phyloP scores from a whole-genome alignment of 2,329 filamentous ascomycete species.

The Neofusicoccum laricinum region DNA sequence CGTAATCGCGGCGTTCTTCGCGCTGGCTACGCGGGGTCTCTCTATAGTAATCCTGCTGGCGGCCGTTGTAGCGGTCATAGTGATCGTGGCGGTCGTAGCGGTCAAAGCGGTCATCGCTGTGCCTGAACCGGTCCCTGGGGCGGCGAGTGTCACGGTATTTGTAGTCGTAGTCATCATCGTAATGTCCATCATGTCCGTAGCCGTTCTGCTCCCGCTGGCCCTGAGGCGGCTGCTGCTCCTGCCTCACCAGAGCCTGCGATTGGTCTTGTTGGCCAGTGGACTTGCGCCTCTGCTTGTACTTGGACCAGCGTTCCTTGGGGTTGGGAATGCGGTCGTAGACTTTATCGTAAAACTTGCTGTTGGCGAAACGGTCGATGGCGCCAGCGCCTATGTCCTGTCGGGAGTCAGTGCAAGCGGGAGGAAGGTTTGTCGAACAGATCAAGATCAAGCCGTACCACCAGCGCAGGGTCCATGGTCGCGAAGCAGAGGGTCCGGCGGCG shows the following conservation, averaged over 20 bases:
- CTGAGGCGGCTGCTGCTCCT: not conserved
- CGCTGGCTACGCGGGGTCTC: not conserved
- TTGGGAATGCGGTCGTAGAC: conserved; percentile 10
- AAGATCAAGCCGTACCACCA: not conserved
- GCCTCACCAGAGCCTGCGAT: not conserved
- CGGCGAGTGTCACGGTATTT: not conserved
- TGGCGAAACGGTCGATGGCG: conserved; percentile 8
- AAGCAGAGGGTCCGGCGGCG: not conserved
- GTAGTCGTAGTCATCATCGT: not conserved
- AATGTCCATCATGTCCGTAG: not conserved
- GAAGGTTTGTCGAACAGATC: not conserved
- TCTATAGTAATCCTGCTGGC: not conserved
- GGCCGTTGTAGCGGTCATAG: not conserved
- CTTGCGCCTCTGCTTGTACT: conserved; percentile 11
- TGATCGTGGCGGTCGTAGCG: not conserved
- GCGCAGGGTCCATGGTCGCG: not conserved
- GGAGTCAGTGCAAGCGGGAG: not conserved
- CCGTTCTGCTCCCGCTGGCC: not conserved
- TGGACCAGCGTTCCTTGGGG: conserved; percentile 4
- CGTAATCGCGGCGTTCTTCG: not conserved
- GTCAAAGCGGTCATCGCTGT: no score
- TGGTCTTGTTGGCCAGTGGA: conserved; percentile 6
- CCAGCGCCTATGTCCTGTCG: conserved; percentile 14
- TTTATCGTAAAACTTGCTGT: conserved; percentile 15
- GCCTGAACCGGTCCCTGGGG: no score